Evolutionary conservation across 2,329 filamentous ascomycete genomes (phyloP), one percentile per base, ranked within the genome.

Genomic region (Microascus cirrosus): DNA sequence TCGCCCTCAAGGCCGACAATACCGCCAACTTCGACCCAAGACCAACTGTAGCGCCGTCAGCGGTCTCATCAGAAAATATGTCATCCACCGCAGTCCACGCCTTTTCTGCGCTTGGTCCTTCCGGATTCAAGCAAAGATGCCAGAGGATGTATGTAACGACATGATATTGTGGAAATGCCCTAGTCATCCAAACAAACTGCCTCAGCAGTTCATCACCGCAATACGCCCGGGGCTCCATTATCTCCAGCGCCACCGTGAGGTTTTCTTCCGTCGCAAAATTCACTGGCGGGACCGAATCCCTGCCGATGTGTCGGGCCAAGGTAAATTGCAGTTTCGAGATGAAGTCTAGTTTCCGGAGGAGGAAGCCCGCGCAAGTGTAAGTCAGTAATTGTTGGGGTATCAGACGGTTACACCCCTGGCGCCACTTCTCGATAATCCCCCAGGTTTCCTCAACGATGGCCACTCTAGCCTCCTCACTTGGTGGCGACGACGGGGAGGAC

Each of bases 351-450:
- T 71, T 71, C 13, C 59, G 56, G 4, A 65, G 42, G 2, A 69
- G 62, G 12, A 68, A 59, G 3, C 61, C 60, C 2, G 61, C 61
- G 10, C 67, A 62, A 1, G 65, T 57, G 6, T 64, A 35, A 1
- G 65, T 67, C 12, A 65, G 60, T 8, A 59, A 57, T 1, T 66
- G 64, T 22, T 67, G 67, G 13, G 80, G 80, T 1, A 80, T 71
- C 0, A 73, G 73, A 67, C 76, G 77, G 57, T 82, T 78, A 57
- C 73, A 76, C 53, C 79, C 66, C 59, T 70, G 69, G 12, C 81
- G 63, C 56, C 79, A 71, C 15, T 76, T 71, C 58, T 81, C 75
- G 2, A 81, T 68, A 10, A 68, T 67, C 18, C 72, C 66, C 58
- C 76, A 73, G 1, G 79, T 67, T 3, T 71, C 67, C 1, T 69